Evolutionary conservation across 345 rosid genomes (phyloP), one percentile per base, ranked within the genome.

Genomic region (Mercurialis annua): DNA sequence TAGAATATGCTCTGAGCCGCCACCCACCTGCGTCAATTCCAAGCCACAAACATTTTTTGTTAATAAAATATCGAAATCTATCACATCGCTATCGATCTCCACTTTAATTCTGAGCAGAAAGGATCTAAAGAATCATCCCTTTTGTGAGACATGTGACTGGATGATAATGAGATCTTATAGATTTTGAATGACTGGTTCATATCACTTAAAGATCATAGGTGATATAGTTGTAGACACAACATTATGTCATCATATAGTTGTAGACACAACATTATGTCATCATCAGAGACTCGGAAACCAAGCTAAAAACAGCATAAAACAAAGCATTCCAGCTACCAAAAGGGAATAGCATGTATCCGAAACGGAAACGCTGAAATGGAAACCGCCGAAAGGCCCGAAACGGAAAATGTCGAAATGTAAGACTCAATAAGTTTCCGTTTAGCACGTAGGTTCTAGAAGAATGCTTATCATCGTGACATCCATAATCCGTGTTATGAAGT

Each of bases 1-100:
- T 92, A 94, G 90, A 94, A 94, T 73, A 94, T 86, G 65, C 99
- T 94, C 74, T 94, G 99, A 1, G 98, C 99, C 15, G 75, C 96
- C 77, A 91, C 76, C 99, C 99, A 94, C 93, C 99, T 94, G 72
- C 69, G 59, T 71, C 50, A 44, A 71, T 69, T 21, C 47, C 73
- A 47, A 71, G 33, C 68, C 74, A 70, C 50, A 70, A 27, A 69
- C 34, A 64, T 17, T 47, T n/a, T 62, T 52, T 26, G 26, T 68
- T 8, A 66, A 66, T 24, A 66, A 66, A 31, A 27, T 49, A 70
- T 40, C 20, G 17, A 8, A 52, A 61, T 23, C 56, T 24, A 30
- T 46, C 63, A 67, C n/a, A 34, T 60, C 55, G 27, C 5, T 11
- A 40, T 59, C 33, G 30, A 40, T 59, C 33, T 23, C 18, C 18